phyloP scores from a whole-genome alignment of 768 basidiomycete genomes.

The Tulasnella sp. region DNA sequence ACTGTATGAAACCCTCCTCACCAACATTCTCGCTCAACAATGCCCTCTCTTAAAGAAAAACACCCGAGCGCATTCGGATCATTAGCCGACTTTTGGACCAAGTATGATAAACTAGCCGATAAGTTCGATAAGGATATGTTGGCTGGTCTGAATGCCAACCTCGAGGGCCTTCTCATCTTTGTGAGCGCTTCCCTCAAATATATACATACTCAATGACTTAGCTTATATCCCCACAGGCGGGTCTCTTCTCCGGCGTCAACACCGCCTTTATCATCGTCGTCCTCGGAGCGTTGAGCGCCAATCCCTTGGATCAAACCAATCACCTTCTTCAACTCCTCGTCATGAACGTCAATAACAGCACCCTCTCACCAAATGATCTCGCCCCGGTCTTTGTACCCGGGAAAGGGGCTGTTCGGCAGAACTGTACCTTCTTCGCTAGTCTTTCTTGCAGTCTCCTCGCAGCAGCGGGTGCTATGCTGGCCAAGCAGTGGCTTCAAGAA shows the following conservation, averaged over 20 bases:
- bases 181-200: not conserved
- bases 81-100: constrained; percentile 8
- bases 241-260: constrained; percentile 12
- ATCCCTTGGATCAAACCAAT: not conserved
- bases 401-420: not conserved
- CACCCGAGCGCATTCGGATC: no score
- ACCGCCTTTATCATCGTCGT: constrained; percentile 9
- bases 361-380: not conserved
- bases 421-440: constrained; percentile 8
- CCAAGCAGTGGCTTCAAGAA: constrained; percentile 10
- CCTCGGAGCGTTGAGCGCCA: not conserved
- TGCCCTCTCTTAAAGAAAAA: no score
- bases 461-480: constrained; percentile 6
- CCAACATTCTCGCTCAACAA: no score
- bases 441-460: constrained; percentile 7
- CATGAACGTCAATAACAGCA: not conserved
- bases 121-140: constrained; percentile 1
- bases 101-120: constrained; percentile 2
- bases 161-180: constrained; percentile 9
- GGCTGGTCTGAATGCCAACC: not conserved
- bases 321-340: constrained; percentile 8
- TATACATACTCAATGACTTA: not conserved
- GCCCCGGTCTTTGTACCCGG: not conserved
- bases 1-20: no score
- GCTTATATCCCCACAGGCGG: not conserved